Base-by-base conservation (phyloP, 2,329 filamentous ascomycete genomes). In the Pyrenophora graminea region DNA sequence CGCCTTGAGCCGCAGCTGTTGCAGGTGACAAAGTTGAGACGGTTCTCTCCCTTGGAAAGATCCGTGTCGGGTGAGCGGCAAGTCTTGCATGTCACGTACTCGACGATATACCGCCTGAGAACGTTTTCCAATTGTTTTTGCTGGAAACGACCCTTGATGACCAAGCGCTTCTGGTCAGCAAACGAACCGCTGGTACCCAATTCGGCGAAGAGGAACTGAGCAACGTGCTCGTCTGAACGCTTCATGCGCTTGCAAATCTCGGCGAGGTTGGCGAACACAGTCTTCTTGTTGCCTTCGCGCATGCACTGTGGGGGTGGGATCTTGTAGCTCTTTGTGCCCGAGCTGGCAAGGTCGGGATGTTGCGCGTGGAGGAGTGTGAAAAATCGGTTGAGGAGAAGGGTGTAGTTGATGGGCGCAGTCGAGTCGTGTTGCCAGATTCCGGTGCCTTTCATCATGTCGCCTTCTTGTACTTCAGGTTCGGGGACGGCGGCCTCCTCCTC, bases 171-270 rank as follows among this genome's bases (percentile, higher is more conserved):
- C 78, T 93, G 94, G 79, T 97, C 94, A 12, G 57, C 62, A 48
- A 96, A 91, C 73, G 90, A 95, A 75, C 94, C 94, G 72, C 86
- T 95, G 62, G 94, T 99, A 82, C 94, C 94, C 86, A 99, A 84
- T 77, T 99, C 94, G 63, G 94, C 92, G 77, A 99, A 97, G 75
- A 99, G 79, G 80, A 97, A 97, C 68, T 93, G 88, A 45, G 91
- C 97, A 62, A 99, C 89, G 80, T 97, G 94, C 79, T 99, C 94
- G 72, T 97, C 93, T 59, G 90, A 92, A 76, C 94, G 86, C 87
- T 99, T 99, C 92, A 99, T 97, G 69, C 93, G 87, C 84, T 96
- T 96, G 84, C 91, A 96, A 70, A 99, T 97, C 74, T 99, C 94
- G 74, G 91, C 86, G 72, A 99, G 94, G 81, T 99, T 99, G 81